A percentile compares a stretch with the other conserved stretches of the same genome.
Conservation (phyloP, 2,329 filamentous ascomycete genomes). For the Penicillium italicum region DNA sequence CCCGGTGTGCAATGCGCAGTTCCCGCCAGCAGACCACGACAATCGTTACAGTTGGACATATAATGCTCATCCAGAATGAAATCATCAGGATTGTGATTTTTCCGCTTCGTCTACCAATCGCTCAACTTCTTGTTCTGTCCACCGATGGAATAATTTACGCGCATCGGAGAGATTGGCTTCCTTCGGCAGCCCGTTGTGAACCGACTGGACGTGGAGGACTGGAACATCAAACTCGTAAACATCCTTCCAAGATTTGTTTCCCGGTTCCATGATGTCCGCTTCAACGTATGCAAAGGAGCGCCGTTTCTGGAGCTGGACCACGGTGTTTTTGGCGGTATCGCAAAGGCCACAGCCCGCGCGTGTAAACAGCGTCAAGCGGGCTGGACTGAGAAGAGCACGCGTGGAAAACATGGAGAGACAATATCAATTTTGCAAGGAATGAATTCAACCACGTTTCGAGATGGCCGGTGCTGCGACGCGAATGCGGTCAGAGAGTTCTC, state of each 20-base stretch:
- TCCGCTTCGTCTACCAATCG: conserved; percentile 51
- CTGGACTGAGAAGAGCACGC: conserved; percentile 28
- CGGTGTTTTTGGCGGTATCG: conserved; percentile 56
- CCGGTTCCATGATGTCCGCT: conserved; percentile 56
- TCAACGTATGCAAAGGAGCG: conserved; percentile 56
- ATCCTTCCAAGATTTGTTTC: conserved; percentile 55
- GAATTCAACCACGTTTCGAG: neutral
- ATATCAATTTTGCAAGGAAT: neutral
- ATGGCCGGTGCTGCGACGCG: neutral
- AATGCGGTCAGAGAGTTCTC: conserved; percentile 14
- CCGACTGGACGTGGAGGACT: conserved; percentile 57
- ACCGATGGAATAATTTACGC: conserved; percentile 61
- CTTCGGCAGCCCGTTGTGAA: conserved; percentile 41
- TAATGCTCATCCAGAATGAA: neutral
- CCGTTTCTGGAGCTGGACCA: conserved; percentile 52
- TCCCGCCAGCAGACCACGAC: neutral
- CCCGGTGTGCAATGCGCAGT: neutral
- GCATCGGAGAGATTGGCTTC: conserved; percentile 56
- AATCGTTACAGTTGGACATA: neutral
- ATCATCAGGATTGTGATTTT: conserved; percentile 13
- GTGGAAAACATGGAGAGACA: conserved; percentile 30
- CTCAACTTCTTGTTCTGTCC: conserved; percentile 56
- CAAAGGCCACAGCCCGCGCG: conserved; percentile 59
- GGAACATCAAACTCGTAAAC: conserved; percentile 64
- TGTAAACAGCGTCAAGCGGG: conserved; percentile 58